Conservation (phyloP, 73 alveolate species). For the Effrenium voratum region DNA sequence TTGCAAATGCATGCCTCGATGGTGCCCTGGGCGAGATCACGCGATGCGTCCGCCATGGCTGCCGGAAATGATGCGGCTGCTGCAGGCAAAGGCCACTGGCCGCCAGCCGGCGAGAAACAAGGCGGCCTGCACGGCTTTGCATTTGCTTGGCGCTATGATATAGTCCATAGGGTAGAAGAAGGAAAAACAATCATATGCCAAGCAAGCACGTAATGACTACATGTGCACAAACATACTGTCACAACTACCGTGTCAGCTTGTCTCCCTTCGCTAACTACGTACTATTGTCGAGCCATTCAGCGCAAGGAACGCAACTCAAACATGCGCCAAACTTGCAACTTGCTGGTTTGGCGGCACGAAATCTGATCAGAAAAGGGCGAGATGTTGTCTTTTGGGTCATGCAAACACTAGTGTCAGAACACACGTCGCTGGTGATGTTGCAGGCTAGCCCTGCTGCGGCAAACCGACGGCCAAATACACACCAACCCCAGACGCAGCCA, state of each 20-base stretch:
- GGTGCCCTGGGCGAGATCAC: slow-evolving; percentile 93
- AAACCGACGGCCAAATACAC: too few species aligned
- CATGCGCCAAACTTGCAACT: too few species aligned
- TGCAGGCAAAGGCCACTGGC: not conserved
- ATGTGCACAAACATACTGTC: not conserved
- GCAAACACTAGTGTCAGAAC: too few species aligned
- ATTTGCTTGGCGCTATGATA: not conserved
- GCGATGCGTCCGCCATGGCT: slow-evolving; percentile 90
- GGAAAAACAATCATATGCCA: not conserved
- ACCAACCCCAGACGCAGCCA: too few species aligned
- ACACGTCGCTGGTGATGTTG: too few species aligned
- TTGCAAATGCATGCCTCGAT: slow-evolving; percentile 85
- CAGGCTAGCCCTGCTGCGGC: too few species aligned
- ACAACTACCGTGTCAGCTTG: not conserved
- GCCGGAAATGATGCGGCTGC: not conserved
- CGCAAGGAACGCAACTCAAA: too few species aligned
- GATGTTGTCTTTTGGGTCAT: too few species aligned
- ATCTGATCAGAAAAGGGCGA: too few species aligned
- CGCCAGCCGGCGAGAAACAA: not conserved
- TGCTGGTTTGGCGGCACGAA: too few species aligned
- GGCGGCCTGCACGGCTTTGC: not conserved
- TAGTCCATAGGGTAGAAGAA: not conserved
- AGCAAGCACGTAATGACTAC: not conserved
- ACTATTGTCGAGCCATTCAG: too few species aligned
- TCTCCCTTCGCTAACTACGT: not conserved